Conservation (phyloP, 148 eudicot species). For the Limonium bicolor region DNA sequence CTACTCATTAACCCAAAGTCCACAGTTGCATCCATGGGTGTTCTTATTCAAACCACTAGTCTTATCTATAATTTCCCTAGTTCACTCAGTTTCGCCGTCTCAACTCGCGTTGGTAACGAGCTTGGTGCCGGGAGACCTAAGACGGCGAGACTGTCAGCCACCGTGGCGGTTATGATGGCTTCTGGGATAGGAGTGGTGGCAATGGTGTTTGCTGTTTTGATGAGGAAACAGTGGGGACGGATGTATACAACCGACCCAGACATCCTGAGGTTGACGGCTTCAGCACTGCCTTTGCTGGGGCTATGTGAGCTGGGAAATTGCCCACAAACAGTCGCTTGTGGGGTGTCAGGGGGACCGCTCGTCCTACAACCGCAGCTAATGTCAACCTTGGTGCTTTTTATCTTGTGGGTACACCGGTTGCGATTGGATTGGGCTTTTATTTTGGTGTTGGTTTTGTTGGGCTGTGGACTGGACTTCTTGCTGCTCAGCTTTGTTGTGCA, state of each 20-base stretch:
- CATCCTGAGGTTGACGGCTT: conserved; percentile 40
- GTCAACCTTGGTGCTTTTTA: conserved; percentile 59
- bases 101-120: conserved; percentile 70
- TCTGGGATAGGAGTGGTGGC: conserved; percentile 42
- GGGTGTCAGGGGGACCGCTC: conserved; percentile 69
- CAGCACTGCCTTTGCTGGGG: conserved; percentile 55
- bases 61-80: conserved; percentile 66
- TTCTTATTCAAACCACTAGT: conserved; percentile 68
- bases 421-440: conserved; percentile 47
- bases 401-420: conserved; percentile 56
- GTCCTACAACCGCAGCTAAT: conserved; percentile 52
- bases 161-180: conserved; percentile 28
- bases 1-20: conserved; percentile 45
- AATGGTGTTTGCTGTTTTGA: conserved; percentile 22
- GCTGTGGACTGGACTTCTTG: conserved; percentile 58
- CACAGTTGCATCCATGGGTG: conserved; percentile 75
- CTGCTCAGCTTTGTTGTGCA: conserved; percentile 63
- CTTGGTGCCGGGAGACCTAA: conserved; percentile 52
- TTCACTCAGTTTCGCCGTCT: conserved; percentile 59
- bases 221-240: conserved; percentile 38
- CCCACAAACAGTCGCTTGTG: conserved; percentile 66
- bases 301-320: conserved; percentile 79
- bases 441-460: conserved; percentile 39
- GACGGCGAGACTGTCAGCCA: conserved; percentile 32
- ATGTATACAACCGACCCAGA: conserved; percentile 39